Base-by-base conservation (phyloP, 1,139 yeast genomes). In the Suhomyces chickasaworum region DNA sequence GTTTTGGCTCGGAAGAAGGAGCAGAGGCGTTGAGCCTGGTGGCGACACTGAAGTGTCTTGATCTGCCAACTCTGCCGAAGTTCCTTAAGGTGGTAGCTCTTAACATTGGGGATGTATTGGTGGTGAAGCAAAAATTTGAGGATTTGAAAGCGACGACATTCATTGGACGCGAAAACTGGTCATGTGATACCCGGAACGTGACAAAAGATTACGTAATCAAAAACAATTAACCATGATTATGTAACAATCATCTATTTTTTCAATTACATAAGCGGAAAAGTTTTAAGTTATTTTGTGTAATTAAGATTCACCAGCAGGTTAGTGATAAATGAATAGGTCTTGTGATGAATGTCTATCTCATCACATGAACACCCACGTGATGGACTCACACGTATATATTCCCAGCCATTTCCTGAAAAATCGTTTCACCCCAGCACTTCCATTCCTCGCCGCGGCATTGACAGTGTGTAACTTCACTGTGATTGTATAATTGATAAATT, bases 1-100 rank as follows among this genome's bases (percentile, higher is more conserved):
- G 68, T 52, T 64, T 64, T 38, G 57, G 55, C 42, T 56, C 60
- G 35, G 44, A 44, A 10, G 45, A 46, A 17, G 58, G 55, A 16
- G 60, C 58, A 7, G 61, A 60, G 20, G 64, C 62, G 18, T 35
- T 39, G 44, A 53, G 39, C 43, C 55, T 55, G 37, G 55, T 38
- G 34, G 48, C 45, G 37, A 49, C 51, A 39, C 59, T 50, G 48
- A 61, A 58, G 29, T 49, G 41, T 41, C 56, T 52, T 23, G 35
- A 30, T 32, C 37, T 39, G 32, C 43, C 45, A 20, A 37, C 41
- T 37, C 43, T 44, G 35, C 45, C 43, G 41, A 47, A 32, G 47
- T 36, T 43, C 45, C 50, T 47, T 38, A 54, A 50, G 50, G 50
- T 52, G 47, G 53, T 59, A 39, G 53, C 60, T 57, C 64, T 61